Evolutionary conservation across 2,329 filamentous ascomycete genomes (phyloP).

Genomic region (Huntiella abstrusa): DNA sequence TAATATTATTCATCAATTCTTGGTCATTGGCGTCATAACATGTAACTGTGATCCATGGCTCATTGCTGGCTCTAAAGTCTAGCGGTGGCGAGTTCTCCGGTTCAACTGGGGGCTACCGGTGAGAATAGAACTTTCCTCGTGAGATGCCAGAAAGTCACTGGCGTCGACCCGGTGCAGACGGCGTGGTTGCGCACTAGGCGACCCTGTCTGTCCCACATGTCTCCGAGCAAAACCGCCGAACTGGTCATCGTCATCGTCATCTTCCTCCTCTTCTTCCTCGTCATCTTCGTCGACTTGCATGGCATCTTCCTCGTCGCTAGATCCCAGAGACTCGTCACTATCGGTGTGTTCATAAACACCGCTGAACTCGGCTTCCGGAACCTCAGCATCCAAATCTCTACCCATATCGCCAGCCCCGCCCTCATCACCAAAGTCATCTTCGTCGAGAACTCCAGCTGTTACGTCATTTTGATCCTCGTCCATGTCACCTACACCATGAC

Average conservation of each 20-base stretch:
- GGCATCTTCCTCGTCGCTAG: conserved; percentile 25
- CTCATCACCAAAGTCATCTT: conserved; percentile 32
- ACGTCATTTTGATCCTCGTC: conserved; percentile 3
- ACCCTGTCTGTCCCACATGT: conserved; percentile 18
- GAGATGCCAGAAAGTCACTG: conserved; percentile 31
- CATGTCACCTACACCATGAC: background rate
- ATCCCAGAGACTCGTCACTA: conserved; percentile 45
- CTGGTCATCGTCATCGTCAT: conserved; percentile 3
- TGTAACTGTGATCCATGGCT: too few species aligned
- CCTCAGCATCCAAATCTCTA: conserved; percentile 52
- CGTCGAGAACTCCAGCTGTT: conserved; percentile 38
- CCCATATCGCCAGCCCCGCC: conserved; percentile 23
- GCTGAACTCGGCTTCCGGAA: conserved; percentile 40
- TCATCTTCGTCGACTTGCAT: conserved; percentile 43
- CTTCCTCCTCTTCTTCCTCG: conserved; percentile 36
- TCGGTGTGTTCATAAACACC: conserved; percentile 62
- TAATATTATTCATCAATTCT: background rate
- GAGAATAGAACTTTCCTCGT: conserved; percentile 38
- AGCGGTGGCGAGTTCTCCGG: conserved; percentile 70
- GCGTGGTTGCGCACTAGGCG: conserved; percentile 20
- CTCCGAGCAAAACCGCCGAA: conserved; percentile 7
- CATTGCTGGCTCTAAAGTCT: conserved; percentile 64
- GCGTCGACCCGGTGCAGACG: conserved; percentile 33
- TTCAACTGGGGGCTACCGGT: conserved; percentile 29
- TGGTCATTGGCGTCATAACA: too few species aligned